Conservation (phyloP, 2,329 filamentous ascomycete genomes). For the Raffaelea albimanens region DNA sequence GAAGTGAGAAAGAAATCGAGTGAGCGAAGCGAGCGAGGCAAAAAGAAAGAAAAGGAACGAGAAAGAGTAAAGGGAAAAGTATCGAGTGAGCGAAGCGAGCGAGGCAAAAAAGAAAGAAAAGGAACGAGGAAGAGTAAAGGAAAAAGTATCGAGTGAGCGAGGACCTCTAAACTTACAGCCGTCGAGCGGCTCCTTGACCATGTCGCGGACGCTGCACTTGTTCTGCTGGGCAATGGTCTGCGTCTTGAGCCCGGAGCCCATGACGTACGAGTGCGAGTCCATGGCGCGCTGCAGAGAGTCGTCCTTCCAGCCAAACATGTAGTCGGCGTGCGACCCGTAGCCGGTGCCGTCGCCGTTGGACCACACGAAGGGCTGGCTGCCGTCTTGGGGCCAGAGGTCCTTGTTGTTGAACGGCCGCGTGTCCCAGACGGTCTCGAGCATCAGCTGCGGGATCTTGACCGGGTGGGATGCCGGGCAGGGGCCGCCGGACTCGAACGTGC, state of each 20-base stretch:
- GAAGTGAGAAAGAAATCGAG: too few relatives aligned
- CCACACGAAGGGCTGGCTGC: slow-evolving; percentile 10
- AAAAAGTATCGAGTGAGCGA: too few relatives aligned
- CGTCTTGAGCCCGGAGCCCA: slow-evolving; percentile 18
- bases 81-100: too few relatives aligned
- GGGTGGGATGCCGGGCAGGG: slow-evolving; percentile 6
- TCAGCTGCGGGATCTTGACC: slow-evolving; percentile 6
- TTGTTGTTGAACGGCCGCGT: slow-evolving; percentile 10
- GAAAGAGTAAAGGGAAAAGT: too few relatives aligned
- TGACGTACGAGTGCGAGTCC: slow-evolving; percentile 23
- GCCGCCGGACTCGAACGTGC: neutral
- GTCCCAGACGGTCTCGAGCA: slow-evolving; percentile 11
- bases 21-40: too few relatives aligned
- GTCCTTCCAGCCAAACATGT: slow-evolving; percentile 31
- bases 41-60: too few relatives aligned
- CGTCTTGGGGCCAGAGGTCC: slow-evolving; percentile 8
- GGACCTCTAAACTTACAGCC: slow-evolving; percentile 23
- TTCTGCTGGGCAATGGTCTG: slow-evolving; percentile 19
- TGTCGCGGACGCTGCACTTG: slow-evolving; percentile 17
- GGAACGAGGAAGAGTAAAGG: too few relatives aligned
- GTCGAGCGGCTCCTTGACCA: slow-evolving; percentile 18
- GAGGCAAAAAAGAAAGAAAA: too few relatives aligned
- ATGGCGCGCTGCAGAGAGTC: slow-evolving; percentile 30
- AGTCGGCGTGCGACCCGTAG: slow-evolving; percentile 14
- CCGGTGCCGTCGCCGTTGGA: slow-evolving; percentile 8